Base-by-base conservation (phyloP, 805 yeast species). In the Cephaloascus albidus region DNA sequence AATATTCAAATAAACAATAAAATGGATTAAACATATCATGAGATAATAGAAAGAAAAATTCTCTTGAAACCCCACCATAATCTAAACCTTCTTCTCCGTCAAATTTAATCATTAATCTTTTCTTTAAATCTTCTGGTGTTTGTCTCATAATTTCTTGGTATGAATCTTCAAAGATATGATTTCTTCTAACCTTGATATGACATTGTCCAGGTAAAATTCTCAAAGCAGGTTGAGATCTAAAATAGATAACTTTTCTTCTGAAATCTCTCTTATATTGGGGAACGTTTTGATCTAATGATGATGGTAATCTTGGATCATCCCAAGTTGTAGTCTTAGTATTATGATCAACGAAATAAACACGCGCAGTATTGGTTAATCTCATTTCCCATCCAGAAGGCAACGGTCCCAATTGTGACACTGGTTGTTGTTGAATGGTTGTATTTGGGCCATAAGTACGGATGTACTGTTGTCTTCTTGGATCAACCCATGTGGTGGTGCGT, bases 401-500 rank as follows among this genome's bases (percentile, higher is more conserved):
- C 39, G 98, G 98, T 15, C 98, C 98, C 61, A 93, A 72, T 57
- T 94, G 97, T 35, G 95, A 84, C 10, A 93, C 96, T 23, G 97
- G 96, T 68, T 93, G 98, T 53, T 93, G 97, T 65, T 89, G 96
- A 50, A 90, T 87, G 17, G 96, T 87, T 3, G 96, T 83, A 53
- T 78, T 63, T 75, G 89, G 72, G 20, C 96, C 97, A 60, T 85
- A 88, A 45, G 95, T 87, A 59, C 97, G 83, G 52, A 93, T 93
- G 61, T 87, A 93, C 67, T 93, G 99, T 65, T 93, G 98, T 63
- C 98, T 80, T 64, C 99, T 78, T 48, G 99, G 99, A 61, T 93
- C 99, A 36, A 93, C 99, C 99, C 99, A 93, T 10, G 99, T 93
- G 3, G 99, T 93, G 1, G 99, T 93, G 61, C 99, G 77, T n/a